Evolutionary conservation across 192 early-diverging fungal genomes (phyloP).

Genomic region (Obelidium mucronatum): DNA sequence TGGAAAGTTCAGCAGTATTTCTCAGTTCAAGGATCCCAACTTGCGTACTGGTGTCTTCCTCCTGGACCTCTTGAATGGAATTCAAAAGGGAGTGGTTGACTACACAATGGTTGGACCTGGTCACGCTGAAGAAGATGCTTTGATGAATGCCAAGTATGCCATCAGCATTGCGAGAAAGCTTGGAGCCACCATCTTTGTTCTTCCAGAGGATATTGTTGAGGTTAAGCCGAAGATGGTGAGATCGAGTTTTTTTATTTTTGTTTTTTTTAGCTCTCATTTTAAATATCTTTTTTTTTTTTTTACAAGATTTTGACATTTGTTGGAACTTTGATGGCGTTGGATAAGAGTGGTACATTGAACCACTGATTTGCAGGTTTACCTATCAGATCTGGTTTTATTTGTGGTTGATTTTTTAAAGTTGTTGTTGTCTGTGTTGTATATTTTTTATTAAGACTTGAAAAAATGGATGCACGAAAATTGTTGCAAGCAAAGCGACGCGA

Average conservation of each 20-base stretch:
- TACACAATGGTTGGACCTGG: conserved; percentile 83
- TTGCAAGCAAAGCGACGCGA: background rate
- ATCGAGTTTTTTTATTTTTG: conserved; percentile 11
- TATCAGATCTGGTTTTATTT: background rate
- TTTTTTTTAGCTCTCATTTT: background rate
- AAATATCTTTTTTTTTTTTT: conserved; percentile 83
- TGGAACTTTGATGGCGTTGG: conserved; percentile 90
- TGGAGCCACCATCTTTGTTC: conserved; percentile 97
- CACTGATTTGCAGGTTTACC: background rate
- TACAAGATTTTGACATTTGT: conserved; percentile 95
- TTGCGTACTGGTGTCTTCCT: conserved; percentile 85
- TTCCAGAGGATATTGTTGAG: conserved; percentile 99
- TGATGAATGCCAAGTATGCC: conserved; percentile 94
- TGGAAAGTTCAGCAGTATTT: conserved; percentile 73
- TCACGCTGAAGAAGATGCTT: conserved; percentile 79
- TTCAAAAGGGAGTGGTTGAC: conserved; percentile 92
- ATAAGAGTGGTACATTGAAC: conserved; percentile 42
- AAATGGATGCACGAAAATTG: background rate
- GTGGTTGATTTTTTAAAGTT: too few species aligned
- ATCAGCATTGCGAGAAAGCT: conserved; percentile 99
- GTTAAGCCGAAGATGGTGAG: conserved; percentile 94
- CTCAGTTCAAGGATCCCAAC: conserved; percentile 83
- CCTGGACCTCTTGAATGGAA: conserved; percentile 90
- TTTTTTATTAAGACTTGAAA: background rate
- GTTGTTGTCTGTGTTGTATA: background rate